These are phyloP conservation scores for Musa beccarii DNA, from an alignment of 176 grass and related monocot genomes.

Conservation along the genomic window DNA sequence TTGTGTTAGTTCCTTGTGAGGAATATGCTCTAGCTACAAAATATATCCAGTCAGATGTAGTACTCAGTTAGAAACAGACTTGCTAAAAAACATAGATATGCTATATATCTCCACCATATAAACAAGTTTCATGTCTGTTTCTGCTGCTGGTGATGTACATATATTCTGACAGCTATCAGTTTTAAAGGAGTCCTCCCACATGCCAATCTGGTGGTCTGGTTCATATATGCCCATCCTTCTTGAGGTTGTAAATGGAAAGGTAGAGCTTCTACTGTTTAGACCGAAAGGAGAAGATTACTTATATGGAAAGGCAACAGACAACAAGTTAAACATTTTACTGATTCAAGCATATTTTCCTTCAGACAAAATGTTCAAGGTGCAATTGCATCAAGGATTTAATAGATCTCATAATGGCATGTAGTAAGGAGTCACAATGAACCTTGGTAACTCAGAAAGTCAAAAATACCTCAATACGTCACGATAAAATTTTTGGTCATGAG, in stretches of 20 bases:
- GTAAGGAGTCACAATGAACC: background rate
- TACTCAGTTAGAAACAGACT: background rate
- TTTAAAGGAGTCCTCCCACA: slow-evolving; percentile 73
- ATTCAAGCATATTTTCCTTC: background rate
- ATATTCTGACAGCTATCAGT: slow-evolving; percentile 57
- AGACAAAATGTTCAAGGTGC: background rate
- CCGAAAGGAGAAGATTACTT: slow-evolving; percentile 16
- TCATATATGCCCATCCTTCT: slow-evolving; percentile 58
- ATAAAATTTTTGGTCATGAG: background rate
- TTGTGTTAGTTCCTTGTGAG: slow-evolving; percentile 13
- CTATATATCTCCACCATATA: slow-evolving; percentile 32
- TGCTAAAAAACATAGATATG: background rate
- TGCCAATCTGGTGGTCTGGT: slow-evolving; percentile 31
- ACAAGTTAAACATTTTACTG: background rate
- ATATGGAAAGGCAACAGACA: background rate
- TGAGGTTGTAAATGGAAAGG: slow-evolving; percentile 48
- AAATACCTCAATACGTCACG: background rate
- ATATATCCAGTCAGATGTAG: background rate
- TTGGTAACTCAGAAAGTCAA: background rate
- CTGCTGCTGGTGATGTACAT: slow-evolving; percentile 51
- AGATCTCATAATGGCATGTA: background rate
- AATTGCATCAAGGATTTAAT: background rate
- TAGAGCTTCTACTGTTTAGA: slow-evolving; percentile 54
- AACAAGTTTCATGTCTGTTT: slow-evolving; percentile 52
- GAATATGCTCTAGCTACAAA: slow-evolving; percentile 18